Percentiles rank a stretch among this genome's conserved stretches.
Evolutionary conservation across 176 grass and related monocot species (phyloP).

Genomic region (Musa itinerans): DNA sequence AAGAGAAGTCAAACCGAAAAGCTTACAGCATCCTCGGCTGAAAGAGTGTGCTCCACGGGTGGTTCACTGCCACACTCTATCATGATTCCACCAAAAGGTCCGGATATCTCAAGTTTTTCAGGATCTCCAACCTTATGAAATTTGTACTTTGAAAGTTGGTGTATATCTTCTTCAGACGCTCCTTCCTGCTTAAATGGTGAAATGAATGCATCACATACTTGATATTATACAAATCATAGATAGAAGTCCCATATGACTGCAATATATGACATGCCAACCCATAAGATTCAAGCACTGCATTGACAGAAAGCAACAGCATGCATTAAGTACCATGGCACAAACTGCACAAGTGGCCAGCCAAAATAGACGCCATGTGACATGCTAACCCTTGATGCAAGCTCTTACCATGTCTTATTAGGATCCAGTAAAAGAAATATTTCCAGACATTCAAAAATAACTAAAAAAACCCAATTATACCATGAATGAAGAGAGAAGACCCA

Average conservation of each 20-base stretch:
- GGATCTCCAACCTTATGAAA: constrained; percentile 49
- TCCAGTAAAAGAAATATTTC: too few species aligned
- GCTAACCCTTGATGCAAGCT: neutral
- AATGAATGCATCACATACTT: constrained; percentile 10
- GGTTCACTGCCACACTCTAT: constrained; percentile 58
- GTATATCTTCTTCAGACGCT: constrained; percentile 86
- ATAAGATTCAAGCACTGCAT: neutral
- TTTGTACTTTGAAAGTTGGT: constrained; percentile 68
- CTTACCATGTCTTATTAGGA: too few species aligned
- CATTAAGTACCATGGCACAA: neutral
- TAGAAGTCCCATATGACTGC: too few species aligned
- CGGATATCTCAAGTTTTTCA: constrained; percentile 67
- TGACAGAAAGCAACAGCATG: neutral
- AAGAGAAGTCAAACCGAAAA: neutral
- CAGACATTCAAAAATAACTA: too few species aligned
- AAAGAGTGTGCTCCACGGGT: constrained; percentile 70
- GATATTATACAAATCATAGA: neutral
- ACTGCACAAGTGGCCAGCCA: neutral
- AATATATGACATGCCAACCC: neutral
- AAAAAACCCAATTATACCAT: too few species aligned
- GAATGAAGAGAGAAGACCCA: too few species aligned
- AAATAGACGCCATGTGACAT: neutral
- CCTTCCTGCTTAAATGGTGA: constrained; percentile 54
- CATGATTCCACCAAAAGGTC: constrained; percentile 64
- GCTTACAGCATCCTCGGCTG: constrained; percentile 81